These are phyloP conservation scores for Diplocarpon rosae DNA, from an alignment of 2,329 filamentous ascomycete species.

Conservation along the genomic window DNA sequence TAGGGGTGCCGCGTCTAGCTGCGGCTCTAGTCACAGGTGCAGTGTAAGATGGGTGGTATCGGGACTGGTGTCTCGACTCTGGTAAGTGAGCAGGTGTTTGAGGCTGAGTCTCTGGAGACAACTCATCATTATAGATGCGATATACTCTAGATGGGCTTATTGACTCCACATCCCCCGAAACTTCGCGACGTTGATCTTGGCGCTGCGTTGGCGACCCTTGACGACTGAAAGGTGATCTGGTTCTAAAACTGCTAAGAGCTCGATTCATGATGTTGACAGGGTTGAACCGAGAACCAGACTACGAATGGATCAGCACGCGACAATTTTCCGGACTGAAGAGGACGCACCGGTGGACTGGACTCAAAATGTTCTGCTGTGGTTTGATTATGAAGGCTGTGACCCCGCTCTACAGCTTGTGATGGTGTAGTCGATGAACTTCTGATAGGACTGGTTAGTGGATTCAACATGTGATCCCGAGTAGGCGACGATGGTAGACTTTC, in stretches of 20 bases:
- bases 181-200: constrained; percentile 2
- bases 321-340: neutral
- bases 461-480: constrained; percentile 1
- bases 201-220: constrained; percentile 9
- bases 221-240: constrained; percentile 13
- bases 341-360: constrained; percentile 7
- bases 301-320: neutral
- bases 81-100: constrained; percentile 40
- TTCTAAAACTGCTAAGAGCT: constrained; percentile 6
- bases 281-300: constrained; percentile 5
- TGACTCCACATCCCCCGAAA: constrained; percentile 5
- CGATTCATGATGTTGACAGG: constrained; percentile 2
- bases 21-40: constrained; percentile 27
- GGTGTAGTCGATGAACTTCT: constrained; percentile 4
- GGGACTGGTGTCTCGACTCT: constrained; percentile 37
- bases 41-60: constrained; percentile 34
- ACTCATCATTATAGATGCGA: constrained; percentile 36
- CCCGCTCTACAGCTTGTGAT: neutral
- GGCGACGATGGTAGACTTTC: constrained; percentile 14
- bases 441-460: constrained; percentile 9
- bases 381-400: too few relatives aligned
- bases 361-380: too few relatives aligned
- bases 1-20: neutral
- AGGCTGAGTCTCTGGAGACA: constrained; percentile 35
- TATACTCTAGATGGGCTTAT: constrained; percentile 24